Base-by-base conservation (phyloP, 2,329 filamentous ascomycete genomes). In the Pseudodiploospora longispora region DNA sequence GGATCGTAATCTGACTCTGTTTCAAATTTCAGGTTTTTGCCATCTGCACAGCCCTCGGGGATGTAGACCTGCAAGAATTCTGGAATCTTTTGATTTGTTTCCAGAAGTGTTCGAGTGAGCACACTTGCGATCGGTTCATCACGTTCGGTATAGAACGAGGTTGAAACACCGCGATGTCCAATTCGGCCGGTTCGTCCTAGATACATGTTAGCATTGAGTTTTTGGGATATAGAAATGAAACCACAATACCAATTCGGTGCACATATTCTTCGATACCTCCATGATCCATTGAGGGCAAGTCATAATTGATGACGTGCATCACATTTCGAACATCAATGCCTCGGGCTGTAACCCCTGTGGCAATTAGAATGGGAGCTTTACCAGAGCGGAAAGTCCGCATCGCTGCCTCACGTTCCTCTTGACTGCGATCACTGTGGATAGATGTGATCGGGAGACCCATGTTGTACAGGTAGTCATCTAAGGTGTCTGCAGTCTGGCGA, bases 191-290 rank as follows among this genome's bases (percentile, higher is more conserved):
- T 98, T 48, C 93, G 90, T 50, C 93, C 85, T 88, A 19, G 27
- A 6, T 9, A 40, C 10, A 33, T 31, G 36, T 52, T 42, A 54
- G 44, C 2, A 2, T 5, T 3, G 27, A 29, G 27, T 39, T 30
- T 30, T 7, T 38, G 6, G 10, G n/a, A 27, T 33, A 9, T 27
- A 12, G 36, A 27, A 29, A 27, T 5, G 5, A 27, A 36, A 39
- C 32, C 9, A 27, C 58, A 74, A 66, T 78, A 87, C 85, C 93
- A 59, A 97, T 97, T 9, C 93, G 87, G 59, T 98, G 93, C 28
- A 85, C 82, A 55, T 97, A 98, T 61, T 97, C 93, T 40, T 87
- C 82, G 44, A 96, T 95, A 2, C 90, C 91, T n/a, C 88, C 89
- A 54, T 91, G 76, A 1, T 80, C 70, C 36, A 72, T 66, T 5